phyloP scores from a whole-genome alignment of 192 early-diverging fungal genomes.

The Coemansia sp. region DNA sequence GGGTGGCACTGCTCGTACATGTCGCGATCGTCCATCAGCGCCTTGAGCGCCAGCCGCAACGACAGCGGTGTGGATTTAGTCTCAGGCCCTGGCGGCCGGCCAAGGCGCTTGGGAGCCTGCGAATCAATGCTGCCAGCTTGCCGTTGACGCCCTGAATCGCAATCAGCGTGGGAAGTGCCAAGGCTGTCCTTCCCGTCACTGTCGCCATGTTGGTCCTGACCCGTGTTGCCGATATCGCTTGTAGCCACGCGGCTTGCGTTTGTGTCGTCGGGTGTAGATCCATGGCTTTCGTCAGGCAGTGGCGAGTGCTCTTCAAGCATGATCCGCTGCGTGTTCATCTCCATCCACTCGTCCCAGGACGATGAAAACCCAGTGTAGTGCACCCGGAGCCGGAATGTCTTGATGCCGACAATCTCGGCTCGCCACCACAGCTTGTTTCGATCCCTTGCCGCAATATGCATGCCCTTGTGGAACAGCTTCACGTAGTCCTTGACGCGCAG shows the following conservation, averaged over 20 bases:
- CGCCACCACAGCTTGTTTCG: slow-evolving; percentile 58
- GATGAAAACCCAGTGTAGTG: slow-evolving; percentile 56
- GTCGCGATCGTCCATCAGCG: slow-evolving; percentile 9
- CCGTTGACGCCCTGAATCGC: too few relatives aligned
- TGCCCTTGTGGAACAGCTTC: slow-evolving; percentile 25
- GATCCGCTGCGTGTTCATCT: slow-evolving; percentile 62
- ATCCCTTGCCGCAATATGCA: slow-evolving; percentile 57
- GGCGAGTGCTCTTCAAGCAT: slow-evolving; percentile 21
- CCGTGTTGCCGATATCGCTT: neutral
- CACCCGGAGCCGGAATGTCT: slow-evolving; percentile 56
- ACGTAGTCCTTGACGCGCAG: slow-evolving; percentile 49
- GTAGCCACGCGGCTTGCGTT: neutral
- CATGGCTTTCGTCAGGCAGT: neutral
- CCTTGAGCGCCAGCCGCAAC: slow-evolving; percentile 29
- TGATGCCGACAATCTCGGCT: slow-evolving; percentile 55
- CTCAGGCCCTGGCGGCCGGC: slow-evolving; percentile 24
- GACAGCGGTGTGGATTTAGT: slow-evolving; percentile 23
- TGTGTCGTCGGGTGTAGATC: neutral
- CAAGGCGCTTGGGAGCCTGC: slow-evolving; percentile 13
- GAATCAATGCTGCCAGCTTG: neutral
- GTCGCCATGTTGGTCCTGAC: neutral
- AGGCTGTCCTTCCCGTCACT: too few relatives aligned
- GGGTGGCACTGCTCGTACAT: slow-evolving; percentile 13
- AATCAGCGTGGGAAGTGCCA: too few relatives aligned
- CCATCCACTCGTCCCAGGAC: slow-evolving; percentile 63